Evolutionary conservation across 345 rosid genomes (phyloP).

Genomic region (Ailanthus altissimus): DNA sequence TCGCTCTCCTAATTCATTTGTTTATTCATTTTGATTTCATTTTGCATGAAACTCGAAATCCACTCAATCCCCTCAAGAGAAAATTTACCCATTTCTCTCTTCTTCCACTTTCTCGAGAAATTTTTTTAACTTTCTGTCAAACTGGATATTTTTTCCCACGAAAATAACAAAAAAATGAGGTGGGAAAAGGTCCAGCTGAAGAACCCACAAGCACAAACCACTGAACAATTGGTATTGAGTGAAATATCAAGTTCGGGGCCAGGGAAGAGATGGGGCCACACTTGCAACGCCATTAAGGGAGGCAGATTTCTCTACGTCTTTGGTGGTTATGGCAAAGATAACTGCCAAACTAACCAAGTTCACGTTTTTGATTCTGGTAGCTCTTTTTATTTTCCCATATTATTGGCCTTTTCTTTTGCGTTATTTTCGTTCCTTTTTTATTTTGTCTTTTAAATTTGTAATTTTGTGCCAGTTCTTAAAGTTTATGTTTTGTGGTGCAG

Average conservation of each 20-base stretch:
- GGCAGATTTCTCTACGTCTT: constrained; percentile 88
- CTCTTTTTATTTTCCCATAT: constrained; percentile 24
- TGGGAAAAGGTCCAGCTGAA: constrained; percentile 67
- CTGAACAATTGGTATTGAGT: constrained; percentile 35
- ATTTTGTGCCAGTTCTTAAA: constrained; percentile 11
- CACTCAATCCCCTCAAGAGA: constrained; percentile 26
- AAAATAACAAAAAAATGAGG: constrained; percentile 46
- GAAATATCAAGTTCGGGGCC: constrained; percentile 49
- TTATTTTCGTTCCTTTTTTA: not conserved
- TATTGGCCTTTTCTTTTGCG: not conserved
- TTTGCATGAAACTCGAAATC: constrained; percentile 35
- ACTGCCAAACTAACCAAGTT: constrained; percentile 97
- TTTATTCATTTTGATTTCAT: not conserved
- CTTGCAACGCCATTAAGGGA: constrained; percentile 87
- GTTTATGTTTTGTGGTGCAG: constrained; percentile 8
- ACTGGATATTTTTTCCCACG: constrained; percentile 26
- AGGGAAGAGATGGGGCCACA: constrained; percentile 98
- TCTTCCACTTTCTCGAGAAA: constrained; percentile 20
- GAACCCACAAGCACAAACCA: constrained; percentile 32
- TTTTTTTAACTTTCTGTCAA: constrained; percentile 31
- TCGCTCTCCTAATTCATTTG: too few relatives aligned
- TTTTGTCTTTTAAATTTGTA: not conserved
- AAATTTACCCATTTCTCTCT: constrained; percentile 17
- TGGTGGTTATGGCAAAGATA: constrained; percentile 89
- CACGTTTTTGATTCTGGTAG: constrained; percentile 89